These are phyloP conservation scores for Tagetes erecta DNA, from an alignment of 129 eudicot species.

Conservation along the genomic window DNA sequence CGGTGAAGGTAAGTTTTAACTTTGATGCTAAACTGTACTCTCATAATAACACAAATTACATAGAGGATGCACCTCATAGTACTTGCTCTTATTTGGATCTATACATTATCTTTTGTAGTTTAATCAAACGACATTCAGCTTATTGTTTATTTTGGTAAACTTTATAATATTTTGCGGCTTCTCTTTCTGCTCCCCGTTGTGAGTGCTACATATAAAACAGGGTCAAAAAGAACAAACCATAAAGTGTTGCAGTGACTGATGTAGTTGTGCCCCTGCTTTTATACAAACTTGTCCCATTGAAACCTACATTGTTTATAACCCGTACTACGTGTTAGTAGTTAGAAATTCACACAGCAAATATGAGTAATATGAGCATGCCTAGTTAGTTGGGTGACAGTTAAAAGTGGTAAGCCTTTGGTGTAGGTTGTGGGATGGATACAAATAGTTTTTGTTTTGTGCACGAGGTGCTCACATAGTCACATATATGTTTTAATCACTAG, in stretches of 20 bases:
- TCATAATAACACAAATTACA: constrained; percentile 20
- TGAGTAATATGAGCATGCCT: neutral
- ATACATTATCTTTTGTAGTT: constrained; percentile 26
- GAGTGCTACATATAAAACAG: constrained; percentile 23
- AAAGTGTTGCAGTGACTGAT: constrained; percentile 17
- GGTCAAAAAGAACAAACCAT: constrained; percentile 28
- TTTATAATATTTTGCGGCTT: neutral
- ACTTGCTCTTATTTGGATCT: constrained; percentile 26
- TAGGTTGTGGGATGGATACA: neutral
- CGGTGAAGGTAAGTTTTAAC: constrained; percentile 10
- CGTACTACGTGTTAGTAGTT: neutral
- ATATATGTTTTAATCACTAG: too few species aligned
- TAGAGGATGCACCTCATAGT: constrained; percentile 27
- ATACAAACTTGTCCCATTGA: constrained; percentile 37
- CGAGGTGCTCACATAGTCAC: too few species aligned
- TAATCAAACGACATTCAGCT: constrained; percentile 18
- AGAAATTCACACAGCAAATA: neutral
- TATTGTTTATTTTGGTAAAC: constrained; percentile 16
- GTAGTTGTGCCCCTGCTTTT: constrained; percentile 22
- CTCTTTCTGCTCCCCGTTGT: neutral
- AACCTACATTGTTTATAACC: constrained; percentile 33
- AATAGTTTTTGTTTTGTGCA: neutral
- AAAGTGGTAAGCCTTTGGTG: neutral
- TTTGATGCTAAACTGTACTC: constrained; percentile 20
- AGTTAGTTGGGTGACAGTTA: neutral